Evolutionary conservation across 129 eudicot genomes (phyloP), one percentile per base, ranked within the genome.

Genomic region (Apium graveolens): DNA sequence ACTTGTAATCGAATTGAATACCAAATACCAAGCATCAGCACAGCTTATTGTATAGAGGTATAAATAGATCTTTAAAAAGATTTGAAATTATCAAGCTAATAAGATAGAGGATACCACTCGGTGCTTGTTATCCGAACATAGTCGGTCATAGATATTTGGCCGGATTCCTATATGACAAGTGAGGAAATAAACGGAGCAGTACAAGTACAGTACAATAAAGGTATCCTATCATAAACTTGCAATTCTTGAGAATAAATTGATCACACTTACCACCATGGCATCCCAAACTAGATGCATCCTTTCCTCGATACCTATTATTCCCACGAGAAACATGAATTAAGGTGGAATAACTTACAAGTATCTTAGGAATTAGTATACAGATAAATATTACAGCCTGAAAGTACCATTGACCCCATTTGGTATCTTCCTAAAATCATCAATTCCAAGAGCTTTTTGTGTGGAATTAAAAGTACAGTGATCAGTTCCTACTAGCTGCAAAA

Each of bases 371-470:
- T 71, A 65, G 45, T 53, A 38, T 20, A 60, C 13, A 9, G 39
- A 75, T 76, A 38, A 80, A n/a, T 34, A 21, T 45, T 71, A 29
- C 34, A 49, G 73, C 49, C 31, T 24, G 41, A 69, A 60, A 42
- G 74, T 90, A 96, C 99, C 99, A 81, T 96, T 96, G 73, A 92
- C 99, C 38, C 99, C 99, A 80, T 96, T 96, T 41, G 99, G 99
- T 51, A 96, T 96, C 86, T 92, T 96, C 68, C 99, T 88, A 74
- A 96, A 96, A 86, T 96, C 99, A 42, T 89, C 88, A 83, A 86
- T 81, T 74, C 99, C 99, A n/a, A 90, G 63, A 39, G 94, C 87
- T 75, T 92, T 96, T 68, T 96, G 99, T 17, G 91, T 89, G 68
- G 99, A 87, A 78, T 89, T 96, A 81, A 96, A 96, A 55, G 96